These are phyloP conservation scores for Rosa rugosa DNA, from an alignment of 306 rosid species.

Conservation along the genomic window DNA sequence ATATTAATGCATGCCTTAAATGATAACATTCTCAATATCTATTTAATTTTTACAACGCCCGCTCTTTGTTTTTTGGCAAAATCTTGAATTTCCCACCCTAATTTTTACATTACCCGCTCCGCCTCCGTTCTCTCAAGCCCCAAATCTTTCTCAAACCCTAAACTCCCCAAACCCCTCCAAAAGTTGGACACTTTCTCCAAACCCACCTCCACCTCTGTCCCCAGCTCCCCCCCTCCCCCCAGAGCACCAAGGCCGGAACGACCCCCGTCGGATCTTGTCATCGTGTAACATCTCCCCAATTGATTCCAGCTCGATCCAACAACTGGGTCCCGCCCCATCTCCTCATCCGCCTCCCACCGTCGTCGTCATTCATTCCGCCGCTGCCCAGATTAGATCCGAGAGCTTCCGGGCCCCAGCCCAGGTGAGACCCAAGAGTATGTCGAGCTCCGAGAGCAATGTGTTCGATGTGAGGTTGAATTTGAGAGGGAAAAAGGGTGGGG, in stretches of 20 bases:
- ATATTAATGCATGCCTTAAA: too few relatives aligned
- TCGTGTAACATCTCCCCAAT: conserved; percentile 90
- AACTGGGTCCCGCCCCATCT: too few relatives aligned
- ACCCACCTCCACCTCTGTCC: conserved; percentile 38
- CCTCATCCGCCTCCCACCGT: conserved; percentile 24
- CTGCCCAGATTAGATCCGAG: conserved; percentile 41
- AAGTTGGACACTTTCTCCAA: too few relatives aligned
- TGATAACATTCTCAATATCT: too few relatives aligned
- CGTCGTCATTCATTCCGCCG: background rate
- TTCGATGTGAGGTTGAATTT: conserved; percentile 82
- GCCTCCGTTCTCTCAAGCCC: too few relatives aligned
- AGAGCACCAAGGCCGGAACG: conserved; percentile 71
- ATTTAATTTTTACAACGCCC: too few relatives aligned
- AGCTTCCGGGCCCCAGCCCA: conserved; percentile 55
- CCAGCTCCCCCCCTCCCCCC: conserved; percentile 75
- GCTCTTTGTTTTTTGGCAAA: too few relatives aligned
- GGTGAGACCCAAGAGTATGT: conserved; percentile 23
- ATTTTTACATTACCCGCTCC: too few relatives aligned
- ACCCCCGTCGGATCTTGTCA: conserved; percentile 88
- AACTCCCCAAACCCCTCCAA: conserved; percentile 36
- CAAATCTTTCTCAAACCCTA: conserved; percentile 37
- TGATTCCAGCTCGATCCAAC: conserved; percentile 43
- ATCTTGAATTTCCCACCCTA: too few relatives aligned
- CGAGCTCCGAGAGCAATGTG: conserved; percentile 24
- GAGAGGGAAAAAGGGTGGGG: conserved; percentile 76